Evolutionary conservation across 768 basidiomycete species (phyloP), one percentile per base, ranked within the genome.

Genomic region (Leccinellum luteum): DNA sequence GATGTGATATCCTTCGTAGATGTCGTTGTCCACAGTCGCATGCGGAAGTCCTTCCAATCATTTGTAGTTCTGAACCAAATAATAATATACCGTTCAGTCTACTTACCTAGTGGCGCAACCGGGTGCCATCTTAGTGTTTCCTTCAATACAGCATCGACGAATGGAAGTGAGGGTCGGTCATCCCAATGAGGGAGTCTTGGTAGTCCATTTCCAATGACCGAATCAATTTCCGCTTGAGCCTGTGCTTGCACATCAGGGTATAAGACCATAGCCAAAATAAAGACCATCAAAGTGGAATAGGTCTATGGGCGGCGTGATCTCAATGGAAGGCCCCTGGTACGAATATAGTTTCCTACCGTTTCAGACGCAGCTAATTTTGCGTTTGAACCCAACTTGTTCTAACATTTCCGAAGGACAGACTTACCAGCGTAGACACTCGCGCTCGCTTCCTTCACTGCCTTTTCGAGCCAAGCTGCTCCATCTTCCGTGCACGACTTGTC

Each of bases 1-100:
- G 44, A 86, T 85, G 6, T 79, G 60, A 54, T 79, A 79, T 21
- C 77, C 75, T 48, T 74, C 68, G 57, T 80, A 79, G 15, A 73
- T 54, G 51, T 78, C 79, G 54, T 79, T 76, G 34, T 73, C 63
- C 2, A 75, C 75, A 4, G 65, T 58, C 15, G 64, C 59, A 50
- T 75, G 75, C 6, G 72, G 69, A n/a, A 73, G 55, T 5, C 69
- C 72, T 68, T 45, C 21, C 19, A 27, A 25, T 51, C 35, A 49
- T 43, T n/a, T 41, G 38, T 41, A 52, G 1, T 43, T 35, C 15
- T n/a, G 25, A 25, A 14, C 6, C 13, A 7, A 3, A 28, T 6
- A n/a, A n/a, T n/a, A n/a, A 34, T 35, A 55, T 48, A 25, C 23
- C 5, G 19, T 5, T 21, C 31, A n/a, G 25, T 28, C 23, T 10